Percentiles rank a stretch among this genome's conserved stretches.
Evolutionary conservation across 768 basidiomycete genomes (phyloP).

Genomic region (Phylloporus arenicola): DNA sequence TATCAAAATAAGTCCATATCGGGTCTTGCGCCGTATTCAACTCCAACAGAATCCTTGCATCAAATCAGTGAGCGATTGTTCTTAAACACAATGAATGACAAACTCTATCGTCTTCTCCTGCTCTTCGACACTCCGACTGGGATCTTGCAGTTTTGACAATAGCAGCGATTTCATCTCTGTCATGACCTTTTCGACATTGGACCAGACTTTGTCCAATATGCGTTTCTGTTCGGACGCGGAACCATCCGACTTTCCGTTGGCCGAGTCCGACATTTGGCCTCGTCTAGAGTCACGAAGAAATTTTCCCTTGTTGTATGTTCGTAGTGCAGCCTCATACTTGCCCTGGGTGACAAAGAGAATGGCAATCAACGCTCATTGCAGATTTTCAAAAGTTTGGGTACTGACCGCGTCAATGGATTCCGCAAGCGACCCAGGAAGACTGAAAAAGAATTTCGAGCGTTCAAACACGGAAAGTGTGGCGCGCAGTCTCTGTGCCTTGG

Average conservation of each 20-base stretch:
- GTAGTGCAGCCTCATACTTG: slow-evolving; percentile 87
- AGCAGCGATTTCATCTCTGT: slow-evolving; percentile 80
- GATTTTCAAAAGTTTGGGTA: neutral
- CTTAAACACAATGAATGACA: slow-evolving; percentile 21
- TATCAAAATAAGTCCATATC: slow-evolving; percentile 93
- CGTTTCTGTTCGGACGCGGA: slow-evolving; percentile 78
- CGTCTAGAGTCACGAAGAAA: slow-evolving; percentile 86
- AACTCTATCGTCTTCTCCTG: slow-evolving; percentile 97
- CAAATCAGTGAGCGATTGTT: slow-evolving; percentile 8
- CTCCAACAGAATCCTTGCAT: slow-evolving; percentile 75
- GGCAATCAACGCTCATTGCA: neutral
- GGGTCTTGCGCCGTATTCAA: slow-evolving; percentile 85
- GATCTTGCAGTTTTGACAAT: slow-evolving; percentile 74
- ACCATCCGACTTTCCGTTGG: slow-evolving; percentile 47
- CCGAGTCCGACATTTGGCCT: slow-evolving; percentile 64
- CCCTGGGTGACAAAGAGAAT: slow-evolving; percentile 48
- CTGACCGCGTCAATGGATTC: slow-evolving; percentile 86
- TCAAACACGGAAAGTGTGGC: slow-evolving; percentile 95
- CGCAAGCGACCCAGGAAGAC: slow-evolving; percentile 84
- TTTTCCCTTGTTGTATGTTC: slow-evolving; percentile 97
- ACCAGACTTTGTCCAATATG: slow-evolving; percentile 95
- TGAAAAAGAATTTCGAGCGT: slow-evolving; percentile 97
- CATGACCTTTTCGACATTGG: slow-evolving; percentile 91
- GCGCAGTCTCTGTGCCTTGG: slow-evolving; percentile 88
- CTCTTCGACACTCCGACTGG: slow-evolving; percentile 77